Conservation (phyloP, 176 grass and related monocot species). For the Oryza longistaminata region DNA sequence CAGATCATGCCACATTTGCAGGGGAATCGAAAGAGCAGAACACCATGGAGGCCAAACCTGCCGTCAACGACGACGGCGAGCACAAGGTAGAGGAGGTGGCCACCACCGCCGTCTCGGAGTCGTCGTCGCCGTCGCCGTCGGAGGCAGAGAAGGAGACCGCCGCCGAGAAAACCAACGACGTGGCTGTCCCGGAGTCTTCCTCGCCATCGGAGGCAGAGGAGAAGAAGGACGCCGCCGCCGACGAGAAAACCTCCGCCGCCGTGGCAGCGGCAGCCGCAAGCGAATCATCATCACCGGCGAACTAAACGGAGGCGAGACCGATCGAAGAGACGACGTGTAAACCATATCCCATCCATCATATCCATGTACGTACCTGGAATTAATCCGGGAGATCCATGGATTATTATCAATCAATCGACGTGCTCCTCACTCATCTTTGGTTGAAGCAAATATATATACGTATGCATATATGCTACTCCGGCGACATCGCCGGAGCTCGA, state of each 20-base stretch:
- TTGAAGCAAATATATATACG: too few relatives aligned
- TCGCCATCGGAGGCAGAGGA: neutral
- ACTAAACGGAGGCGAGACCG: neutral
- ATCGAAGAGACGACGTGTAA: neutral
- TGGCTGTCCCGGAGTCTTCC: neutral
- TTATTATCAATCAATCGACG: neutral
- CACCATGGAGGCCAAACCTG: conserved; percentile 40
- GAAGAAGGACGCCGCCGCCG: neutral
- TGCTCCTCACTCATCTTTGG: neutral
- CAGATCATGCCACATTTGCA: neutral
- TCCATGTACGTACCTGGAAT: neutral
- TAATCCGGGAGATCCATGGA: neutral
- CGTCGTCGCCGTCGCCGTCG: neutral
- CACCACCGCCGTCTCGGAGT: neutral
- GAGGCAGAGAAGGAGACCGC: neutral
- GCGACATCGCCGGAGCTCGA: neutral
- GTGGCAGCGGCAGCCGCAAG: neutral
- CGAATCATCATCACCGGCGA: neutral
- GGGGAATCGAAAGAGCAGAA: conserved; percentile 46
- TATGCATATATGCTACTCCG: neutral
- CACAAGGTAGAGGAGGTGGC: conserved; percentile 12
- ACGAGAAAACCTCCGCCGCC: neutral
- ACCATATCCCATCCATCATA: neutral
- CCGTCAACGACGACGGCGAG: neutral
- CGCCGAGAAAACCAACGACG: neutral